Conservation (phyloP, 192 early-diverging fungal genomes). For the Backusella circina region DNA sequence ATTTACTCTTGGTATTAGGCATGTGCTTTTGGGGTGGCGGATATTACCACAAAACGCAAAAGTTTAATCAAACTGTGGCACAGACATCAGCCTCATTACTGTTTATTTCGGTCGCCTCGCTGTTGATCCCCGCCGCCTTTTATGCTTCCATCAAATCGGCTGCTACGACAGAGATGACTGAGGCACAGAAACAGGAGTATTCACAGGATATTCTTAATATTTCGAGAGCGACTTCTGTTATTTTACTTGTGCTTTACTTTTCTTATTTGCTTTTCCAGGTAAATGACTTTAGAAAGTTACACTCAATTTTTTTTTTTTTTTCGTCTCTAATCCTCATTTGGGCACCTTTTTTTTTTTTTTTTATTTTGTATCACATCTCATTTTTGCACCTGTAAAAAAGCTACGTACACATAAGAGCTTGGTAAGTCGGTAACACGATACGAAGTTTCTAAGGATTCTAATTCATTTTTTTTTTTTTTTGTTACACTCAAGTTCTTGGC, state of each 20-base stretch:
- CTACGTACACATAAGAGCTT: conserved; percentile 75
- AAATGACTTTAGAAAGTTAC: background rate
- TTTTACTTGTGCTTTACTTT: conserved; percentile 65
- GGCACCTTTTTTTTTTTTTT: too few species aligned
- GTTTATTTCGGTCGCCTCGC: conserved; percentile 59
- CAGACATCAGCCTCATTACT: conserved; percentile 70
- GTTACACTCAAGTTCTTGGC: background rate
- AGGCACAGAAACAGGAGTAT: background rate
- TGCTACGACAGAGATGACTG: background rate
- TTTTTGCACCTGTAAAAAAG: conserved; percentile 41
- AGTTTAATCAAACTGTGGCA: conserved; percentile 58
- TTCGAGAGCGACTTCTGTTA: conserved; percentile 64
- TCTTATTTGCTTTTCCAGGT: conserved; percentile 63
- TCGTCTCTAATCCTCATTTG: background rate
- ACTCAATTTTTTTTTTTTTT: background rate
- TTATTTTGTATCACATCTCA: background rate
- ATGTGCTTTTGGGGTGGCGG: conserved; percentile 87
- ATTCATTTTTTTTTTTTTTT: too few species aligned
- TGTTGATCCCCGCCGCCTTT: conserved; percentile 69
- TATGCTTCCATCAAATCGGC: conserved; percentile 17
- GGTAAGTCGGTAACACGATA: conserved; percentile 26
- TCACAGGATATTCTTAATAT: conserved; percentile 42
- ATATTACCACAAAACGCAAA: conserved; percentile 69
- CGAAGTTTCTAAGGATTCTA: background rate
- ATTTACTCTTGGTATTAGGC: conserved; percentile 83